Evolutionary conservation across 192 early-diverging fungal species (phyloP).

Genomic region (Phycomyces blakesleeanus): DNA sequence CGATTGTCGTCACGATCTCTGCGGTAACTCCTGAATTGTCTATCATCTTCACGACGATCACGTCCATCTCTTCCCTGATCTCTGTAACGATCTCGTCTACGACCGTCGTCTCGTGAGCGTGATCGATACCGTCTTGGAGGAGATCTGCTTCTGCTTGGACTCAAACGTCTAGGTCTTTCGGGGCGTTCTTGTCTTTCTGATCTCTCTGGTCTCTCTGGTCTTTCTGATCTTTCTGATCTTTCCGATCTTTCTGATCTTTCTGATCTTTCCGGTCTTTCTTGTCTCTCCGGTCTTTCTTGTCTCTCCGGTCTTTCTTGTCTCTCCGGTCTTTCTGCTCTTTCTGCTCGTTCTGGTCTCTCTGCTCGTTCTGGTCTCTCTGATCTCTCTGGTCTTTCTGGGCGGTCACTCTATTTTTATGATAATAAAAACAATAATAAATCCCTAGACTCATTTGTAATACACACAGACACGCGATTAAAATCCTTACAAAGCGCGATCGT

Average conservation of each 20-base stretch:
- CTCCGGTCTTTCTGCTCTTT: conserved; percentile 1
- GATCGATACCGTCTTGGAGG: conserved; percentile 9
- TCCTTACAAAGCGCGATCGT: conserved; percentile 11
- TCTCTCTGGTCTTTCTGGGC: conserved; percentile 5
- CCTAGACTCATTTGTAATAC: no score
- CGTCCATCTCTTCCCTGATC: conserved; percentile 24
- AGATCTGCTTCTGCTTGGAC: conserved; percentile 11
- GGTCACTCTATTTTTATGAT: neutral
- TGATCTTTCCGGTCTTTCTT: no score
- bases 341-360: conserved; percentile 6
- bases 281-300: conserved; percentile 6
- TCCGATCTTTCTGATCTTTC: conserved; percentile 6
- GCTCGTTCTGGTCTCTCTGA: no score
- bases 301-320: neutral
- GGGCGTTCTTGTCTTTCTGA: no score
- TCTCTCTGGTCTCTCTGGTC: conserved; percentile 6
- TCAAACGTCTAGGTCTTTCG: conserved; percentile 14
- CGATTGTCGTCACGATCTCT: conserved; percentile 13
- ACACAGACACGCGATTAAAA: neutral
- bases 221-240: conserved; percentile 14
- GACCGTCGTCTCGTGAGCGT: conserved; percentile 17
- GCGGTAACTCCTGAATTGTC: conserved; percentile 21
- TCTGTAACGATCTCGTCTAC: conserved; percentile 21
- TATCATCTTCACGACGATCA: conserved; percentile 21
- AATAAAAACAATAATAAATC: no score